These are phyloP conservation scores for Aspergillus conjunctus DNA, from an alignment of 495 filamentous ascomycete genomes.

Conservation along the genomic window DNA sequence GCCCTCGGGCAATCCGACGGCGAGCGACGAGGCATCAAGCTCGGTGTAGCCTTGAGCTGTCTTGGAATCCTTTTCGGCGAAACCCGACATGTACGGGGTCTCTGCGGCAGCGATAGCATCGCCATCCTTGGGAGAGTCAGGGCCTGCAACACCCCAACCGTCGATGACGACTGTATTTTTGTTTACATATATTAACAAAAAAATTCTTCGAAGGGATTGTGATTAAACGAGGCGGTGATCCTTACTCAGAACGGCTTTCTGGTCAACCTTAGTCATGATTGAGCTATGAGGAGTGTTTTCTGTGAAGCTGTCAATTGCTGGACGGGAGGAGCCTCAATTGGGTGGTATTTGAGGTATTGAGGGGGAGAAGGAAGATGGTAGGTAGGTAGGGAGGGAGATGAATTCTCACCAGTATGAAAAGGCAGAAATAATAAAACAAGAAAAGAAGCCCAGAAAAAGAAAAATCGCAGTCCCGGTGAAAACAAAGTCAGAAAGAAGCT, in stretches of 20 bases:
- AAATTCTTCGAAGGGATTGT: constrained; percentile 17
- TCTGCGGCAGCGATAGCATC: constrained; percentile 93
- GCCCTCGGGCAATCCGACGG: constrained; percentile 92
- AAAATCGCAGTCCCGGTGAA: constrained; percentile 30
- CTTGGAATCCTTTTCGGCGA: constrained; percentile 61
- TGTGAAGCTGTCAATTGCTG: constrained; percentile 32
- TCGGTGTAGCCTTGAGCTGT: constrained; percentile 78
- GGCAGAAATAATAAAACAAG: constrained; percentile 10
- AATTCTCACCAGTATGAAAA: constrained; percentile 18
- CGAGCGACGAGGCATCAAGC: constrained; percentile 93
- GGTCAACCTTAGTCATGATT: constrained; percentile 77
- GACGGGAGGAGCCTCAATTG: constrained; percentile 25
- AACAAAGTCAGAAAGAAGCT: constrained; percentile 6
- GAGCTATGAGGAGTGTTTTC: constrained; percentile 21
- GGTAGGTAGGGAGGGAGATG: constrained; percentile 22
- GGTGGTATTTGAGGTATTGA: background rate
- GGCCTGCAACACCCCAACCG: constrained; percentile 90
- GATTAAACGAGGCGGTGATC: constrained; percentile 40
- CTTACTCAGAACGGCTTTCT: constrained; percentile 87
- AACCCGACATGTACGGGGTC: constrained; percentile 87
- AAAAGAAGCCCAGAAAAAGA: constrained; percentile 19
- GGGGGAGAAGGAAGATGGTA: constrained; percentile 24
- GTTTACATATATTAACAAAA: constrained; percentile 24
- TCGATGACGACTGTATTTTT: constrained; percentile 82
- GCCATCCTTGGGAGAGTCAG: constrained; percentile 75